Percentiles rank a stretch among this genome's conserved stretches.
Evolutionary conservation across 208 protist species (phyloP).

Genomic region (Entamoeba histolytica): DNA sequence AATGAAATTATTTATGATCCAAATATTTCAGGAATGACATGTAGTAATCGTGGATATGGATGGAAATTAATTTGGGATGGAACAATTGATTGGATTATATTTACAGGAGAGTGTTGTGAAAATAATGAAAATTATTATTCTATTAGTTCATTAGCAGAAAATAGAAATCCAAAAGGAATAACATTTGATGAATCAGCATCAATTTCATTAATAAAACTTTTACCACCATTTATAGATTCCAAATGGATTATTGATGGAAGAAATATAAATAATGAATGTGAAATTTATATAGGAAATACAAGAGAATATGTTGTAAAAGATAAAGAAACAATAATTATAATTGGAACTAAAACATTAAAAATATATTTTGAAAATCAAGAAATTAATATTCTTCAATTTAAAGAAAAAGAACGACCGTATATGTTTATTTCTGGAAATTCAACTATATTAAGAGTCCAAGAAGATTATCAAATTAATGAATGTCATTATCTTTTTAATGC

Average conservation of each 20-base stretch:
- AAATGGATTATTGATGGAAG: neutral
- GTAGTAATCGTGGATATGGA: neutral
- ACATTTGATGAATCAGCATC: neutral
- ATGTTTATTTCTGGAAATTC: neutral
- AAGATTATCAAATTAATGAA: neutral
- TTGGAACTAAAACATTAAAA: neutral
- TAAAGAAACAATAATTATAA: neutral
- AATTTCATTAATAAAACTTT: neutral
- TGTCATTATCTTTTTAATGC: neutral
- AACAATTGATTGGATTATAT: neutral
- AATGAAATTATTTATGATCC: neutral
- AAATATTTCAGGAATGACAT: neutral
- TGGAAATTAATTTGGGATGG: neutral
- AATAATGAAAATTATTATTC: neutral
- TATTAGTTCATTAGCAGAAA: neutral
- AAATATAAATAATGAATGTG: neutral
- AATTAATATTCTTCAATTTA: neutral
- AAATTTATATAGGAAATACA: neutral
- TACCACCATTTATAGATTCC: neutral
- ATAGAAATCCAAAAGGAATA: neutral
- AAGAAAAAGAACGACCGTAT: neutral
- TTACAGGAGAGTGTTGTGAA: neutral
- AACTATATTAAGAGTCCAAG: neutral
- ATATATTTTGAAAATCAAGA: neutral
- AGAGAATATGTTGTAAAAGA: neutral